A percentile compares a stretch with the other conserved stretches of the same genome.
These are phyloP conservation scores for Lachancea nothofagi DNA, from an alignment of 805 yeast species.

Conservation along the genomic window DNA sequence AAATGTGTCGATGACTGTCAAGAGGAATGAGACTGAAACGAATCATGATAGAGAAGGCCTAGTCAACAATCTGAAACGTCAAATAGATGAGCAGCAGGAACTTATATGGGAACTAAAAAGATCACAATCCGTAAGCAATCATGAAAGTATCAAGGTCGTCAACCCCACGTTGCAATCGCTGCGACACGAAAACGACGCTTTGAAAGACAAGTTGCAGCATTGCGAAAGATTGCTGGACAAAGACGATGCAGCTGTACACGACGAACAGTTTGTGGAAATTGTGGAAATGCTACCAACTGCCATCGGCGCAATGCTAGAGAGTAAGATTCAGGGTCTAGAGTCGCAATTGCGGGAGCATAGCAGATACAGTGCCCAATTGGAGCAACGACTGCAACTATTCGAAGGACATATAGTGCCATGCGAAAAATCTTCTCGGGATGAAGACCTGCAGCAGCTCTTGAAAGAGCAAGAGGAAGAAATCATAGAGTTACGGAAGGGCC, in stretches of 20 bases:
- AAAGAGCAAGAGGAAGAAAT: slow-evolving; percentile 67
- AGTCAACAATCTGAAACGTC: slow-evolving; percentile 50
- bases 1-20: slow-evolving; percentile 67
- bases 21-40: slow-evolving; percentile 38
- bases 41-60: slow-evolving; percentile 41
- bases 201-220: slow-evolving; percentile 66
- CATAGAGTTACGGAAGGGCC: slow-evolving; percentile 50
- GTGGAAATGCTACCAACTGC: slow-evolving; percentile 52
- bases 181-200: slow-evolving; percentile 48
- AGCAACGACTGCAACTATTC: slow-evolving; percentile 9
- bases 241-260: slow-evolving; percentile 45
- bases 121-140: background rate
- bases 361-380: slow-evolving; percentile 19
- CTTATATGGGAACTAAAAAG: slow-evolving; percentile 42
- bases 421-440: background rate
- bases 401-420: background rate
- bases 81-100: slow-evolving; percentile 54
- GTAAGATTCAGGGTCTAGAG: slow-evolving; percentile 25
- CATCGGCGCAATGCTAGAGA: slow-evolving; percentile 33
- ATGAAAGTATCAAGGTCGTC: background rate
- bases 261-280: slow-evolving; percentile 53
- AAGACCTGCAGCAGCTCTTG: slow-evolving; percentile 26
- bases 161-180: background rate
- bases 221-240: slow-evolving; percentile 58
- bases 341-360: slow-evolving; percentile 31